Base-by-base conservation (phyloP, 192 early-diverging fungal genomes). In the Coemansia biformis region DNA sequence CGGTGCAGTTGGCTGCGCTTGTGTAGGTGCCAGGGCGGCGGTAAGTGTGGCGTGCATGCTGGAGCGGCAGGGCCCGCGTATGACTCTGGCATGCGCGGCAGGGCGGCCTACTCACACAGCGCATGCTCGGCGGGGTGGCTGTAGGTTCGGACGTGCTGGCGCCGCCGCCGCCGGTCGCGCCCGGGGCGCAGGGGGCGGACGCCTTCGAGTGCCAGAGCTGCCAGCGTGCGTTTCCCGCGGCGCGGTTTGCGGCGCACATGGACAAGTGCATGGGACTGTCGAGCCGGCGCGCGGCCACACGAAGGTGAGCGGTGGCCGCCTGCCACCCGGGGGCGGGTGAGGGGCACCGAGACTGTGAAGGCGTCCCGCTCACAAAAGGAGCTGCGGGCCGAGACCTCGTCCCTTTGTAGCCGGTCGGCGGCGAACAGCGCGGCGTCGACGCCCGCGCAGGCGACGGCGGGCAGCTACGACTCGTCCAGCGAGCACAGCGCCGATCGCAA, bases 231-330 rank as follows among this genome's bases (percentile, higher is more conserved):
- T 90, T 81, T 59, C 86, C 92, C 18, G 85, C 87, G n/a, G 76
- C 80, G 30, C 79, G 92, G 55, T 94, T 90, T 61, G 92, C 92
- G 5, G 81, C 90, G 23, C 92, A 94, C 59, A 76, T 94, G 34
- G 90, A 92, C 76, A 94, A 92, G 54, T 94, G 92, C 75, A 72
- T 94, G 48, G 92, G 92, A 8, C 64, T 94, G 26, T 61, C 61
- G 39, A 69, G 73, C 57, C 60, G 73, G 28, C 72, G 72, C 21
- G 54, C 64, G 14, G 57, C 72, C 15, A 63, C 64, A 8, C 65
- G 72, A 59, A 66, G 64, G 72, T 75, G 64, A 51, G 16, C 18
- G 9, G n/a, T n/a, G n/a, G n/a, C n/a, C n/a, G n/a, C n/a, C n/a
- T n/a, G n/a, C n/a, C n/a, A n/a, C n/a, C n/a, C n/a, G n/a, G n/a